Evolutionary conservation across 306 rosid species (phyloP), one percentile per base, ranked within the genome.

Genomic region (Acacia melanoxylon): DNA sequence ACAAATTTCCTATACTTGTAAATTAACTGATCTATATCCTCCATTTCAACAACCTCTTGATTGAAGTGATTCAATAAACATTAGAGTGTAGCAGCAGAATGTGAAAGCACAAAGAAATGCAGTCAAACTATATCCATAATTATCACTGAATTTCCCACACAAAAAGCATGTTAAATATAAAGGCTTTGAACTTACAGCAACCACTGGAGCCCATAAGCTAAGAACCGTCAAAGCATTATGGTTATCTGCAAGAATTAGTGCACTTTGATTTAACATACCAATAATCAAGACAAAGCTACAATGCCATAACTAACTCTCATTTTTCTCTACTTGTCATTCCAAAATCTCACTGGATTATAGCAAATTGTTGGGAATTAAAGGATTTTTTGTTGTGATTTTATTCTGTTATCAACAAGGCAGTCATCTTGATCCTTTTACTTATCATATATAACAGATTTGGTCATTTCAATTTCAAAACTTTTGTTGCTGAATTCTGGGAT

Each of bases 201-300:
- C 20, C 76, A 95, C 98, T 20, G 99, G 99, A 78, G 93, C 91
- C 98, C 99, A 95, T 65, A 95, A 72, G 77, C 92, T 85, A 68
- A 80, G 83, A 80, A 95, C 80, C 46, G 98, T 88, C 86, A 91
- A 66, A 72, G 92, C 91, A 84, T 93, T 93, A 83, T 93, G 89
- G 80, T 93, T 95, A 87, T 90, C 99, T 95, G 94, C 91, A 85
- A 85, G 66, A 76, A 76, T 25, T 19, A 62, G 48, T 22, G 67
- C 63, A 68, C 27, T 52, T 78, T 75, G 65, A 73, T 82, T 65
- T 67, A 72, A 41, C 75, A 78, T 71, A 33, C 46, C 44, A 15
- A 62, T 69, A 65, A 73, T 67, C 35, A 29, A 76, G 71, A 59
- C 45, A 76, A 83, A 76, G 65, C 81, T n/a, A 42, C 24, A 79